Evolutionary conservation across 148 eudicot species (phyloP), one percentile per base, ranked within the genome.

Genomic region (Chenopodium quinoa): DNA sequence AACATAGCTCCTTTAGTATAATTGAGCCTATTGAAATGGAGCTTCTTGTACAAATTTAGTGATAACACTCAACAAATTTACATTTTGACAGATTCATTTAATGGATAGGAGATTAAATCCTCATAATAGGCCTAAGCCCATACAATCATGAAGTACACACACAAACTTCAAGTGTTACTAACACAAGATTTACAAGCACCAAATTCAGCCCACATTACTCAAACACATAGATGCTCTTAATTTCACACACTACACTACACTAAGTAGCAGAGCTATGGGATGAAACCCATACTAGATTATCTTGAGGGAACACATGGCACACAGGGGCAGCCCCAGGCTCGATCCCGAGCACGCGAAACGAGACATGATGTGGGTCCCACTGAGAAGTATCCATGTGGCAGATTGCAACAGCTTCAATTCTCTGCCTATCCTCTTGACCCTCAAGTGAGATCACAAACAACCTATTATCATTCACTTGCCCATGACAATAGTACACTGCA

Each of bases 401-500:
- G 37, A 90, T 86, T 46, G 88, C 91, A 34, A 85, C 69, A 67
- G 92, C 93, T 34, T 90, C 90, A 29, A 87, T 75, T 14, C 75
- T 87, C 11, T 78, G 13, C 4, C 79, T 76, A 78, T 90, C 92
- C 74, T 83, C 75, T 7, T 90, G 92, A 66, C 91, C 88, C 52
- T 44, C 77, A 50, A 89, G 81, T 75, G 83, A 67, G 40, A 90
- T 60, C 85, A 78, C 64, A 71, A 86, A 90, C 56, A 90, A 63
- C 84, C 70, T 87, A 75, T 79, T 90, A 17, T 89, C 86, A 47
- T 86, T 82, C n/a, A 60, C 79, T 78, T 88, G 91, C 77, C 86
- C 71, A 82, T 93, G 97, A 74, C 94, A 93, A 60, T 89, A 93
- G 50, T 83, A 90, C 19, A 93, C 83, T 9, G 87, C 88, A 77